Evolutionary conservation across 257 asterid species (phyloP).

Genomic region (Thymus mandschuricus): DNA sequence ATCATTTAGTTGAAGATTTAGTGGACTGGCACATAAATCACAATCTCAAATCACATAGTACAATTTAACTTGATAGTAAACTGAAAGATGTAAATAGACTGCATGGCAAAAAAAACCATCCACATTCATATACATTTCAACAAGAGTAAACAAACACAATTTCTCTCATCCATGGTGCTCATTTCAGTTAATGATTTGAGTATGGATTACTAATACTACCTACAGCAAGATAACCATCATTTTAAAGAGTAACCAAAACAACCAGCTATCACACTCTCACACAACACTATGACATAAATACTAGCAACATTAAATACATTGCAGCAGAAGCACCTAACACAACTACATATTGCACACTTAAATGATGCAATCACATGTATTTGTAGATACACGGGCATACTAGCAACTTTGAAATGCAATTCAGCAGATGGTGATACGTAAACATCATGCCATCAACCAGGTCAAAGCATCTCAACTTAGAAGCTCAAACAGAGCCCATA

Average conservation of each 20-base stretch:
- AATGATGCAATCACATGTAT: background rate
- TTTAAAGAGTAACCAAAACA: background rate
- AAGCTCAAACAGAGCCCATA: constrained; percentile 1
- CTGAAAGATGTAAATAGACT: constrained; percentile 2
- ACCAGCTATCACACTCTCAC: background rate
- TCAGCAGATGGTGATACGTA: background rate
- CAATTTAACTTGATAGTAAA: constrained; percentile 3
- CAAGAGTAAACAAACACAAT: background rate
- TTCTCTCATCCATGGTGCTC: constrained; percentile 3
- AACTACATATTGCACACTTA: background rate
- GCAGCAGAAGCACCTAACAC: background rate
- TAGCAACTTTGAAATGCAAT: background rate
- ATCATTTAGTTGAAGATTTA: background rate
- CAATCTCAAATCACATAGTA: background rate
- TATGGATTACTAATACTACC: background rate
- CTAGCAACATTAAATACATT: background rate
- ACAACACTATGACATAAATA: background rate
- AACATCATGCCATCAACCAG: constrained; percentile 5
- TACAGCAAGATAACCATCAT: background rate
- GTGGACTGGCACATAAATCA: background rate
- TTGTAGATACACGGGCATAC: background rate
- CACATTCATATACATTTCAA: constrained; percentile 11
- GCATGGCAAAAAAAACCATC: constrained; percentile 9
- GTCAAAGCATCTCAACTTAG: constrained; percentile 5
- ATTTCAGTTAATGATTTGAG: background rate